Percentiles rank a stretch among this genome's conserved stretches.
Conservation (phyloP, 768 basidiomycete species). For the Infundibulicybe gibba region DNA sequence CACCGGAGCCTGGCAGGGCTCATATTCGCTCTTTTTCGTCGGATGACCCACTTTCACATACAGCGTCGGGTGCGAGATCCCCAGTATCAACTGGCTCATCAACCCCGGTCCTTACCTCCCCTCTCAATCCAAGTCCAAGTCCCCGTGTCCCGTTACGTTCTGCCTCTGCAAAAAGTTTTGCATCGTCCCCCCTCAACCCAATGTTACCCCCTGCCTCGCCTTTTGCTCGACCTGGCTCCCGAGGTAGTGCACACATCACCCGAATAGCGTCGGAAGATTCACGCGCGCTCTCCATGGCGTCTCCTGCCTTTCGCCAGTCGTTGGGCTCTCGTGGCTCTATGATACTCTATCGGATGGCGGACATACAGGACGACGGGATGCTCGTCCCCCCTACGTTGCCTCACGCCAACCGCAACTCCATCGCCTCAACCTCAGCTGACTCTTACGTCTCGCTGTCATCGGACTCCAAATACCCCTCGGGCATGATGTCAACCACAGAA, state of each 20-base stretch:
- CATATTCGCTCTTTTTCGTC: no score
- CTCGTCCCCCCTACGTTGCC: conserved; percentile 13
- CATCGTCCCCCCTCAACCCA: background rate
- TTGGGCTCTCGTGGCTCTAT: conserved; percentile 12
- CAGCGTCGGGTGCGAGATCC: no score
- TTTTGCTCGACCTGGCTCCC: background rate
- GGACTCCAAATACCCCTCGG: conserved; percentile 4
- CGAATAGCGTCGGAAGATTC: background rate
- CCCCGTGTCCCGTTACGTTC: background rate
- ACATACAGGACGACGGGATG: conserved; percentile 10
- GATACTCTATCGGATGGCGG: conserved; percentile 20
- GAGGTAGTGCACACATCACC: background rate
- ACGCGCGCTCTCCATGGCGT: background rate
- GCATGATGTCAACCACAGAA: conserved; percentile 2
- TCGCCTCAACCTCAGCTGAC: conserved; percentile 10
- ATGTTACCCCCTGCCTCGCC: background rate
- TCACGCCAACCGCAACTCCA: conserved; percentile 8
- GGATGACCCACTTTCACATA: no score
- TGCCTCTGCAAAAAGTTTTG: background rate
- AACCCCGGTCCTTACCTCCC: background rate
- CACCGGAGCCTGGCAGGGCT: no score
- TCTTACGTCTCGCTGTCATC: conserved; percentile 11
- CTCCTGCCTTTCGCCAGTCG: background rate
- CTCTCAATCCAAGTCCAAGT: background rate
- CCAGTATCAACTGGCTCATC: background rate